phyloP scores from a whole-genome alignment of 2,329 filamentous ascomycete genomes.

The Aspergillus jensenii region DNA sequence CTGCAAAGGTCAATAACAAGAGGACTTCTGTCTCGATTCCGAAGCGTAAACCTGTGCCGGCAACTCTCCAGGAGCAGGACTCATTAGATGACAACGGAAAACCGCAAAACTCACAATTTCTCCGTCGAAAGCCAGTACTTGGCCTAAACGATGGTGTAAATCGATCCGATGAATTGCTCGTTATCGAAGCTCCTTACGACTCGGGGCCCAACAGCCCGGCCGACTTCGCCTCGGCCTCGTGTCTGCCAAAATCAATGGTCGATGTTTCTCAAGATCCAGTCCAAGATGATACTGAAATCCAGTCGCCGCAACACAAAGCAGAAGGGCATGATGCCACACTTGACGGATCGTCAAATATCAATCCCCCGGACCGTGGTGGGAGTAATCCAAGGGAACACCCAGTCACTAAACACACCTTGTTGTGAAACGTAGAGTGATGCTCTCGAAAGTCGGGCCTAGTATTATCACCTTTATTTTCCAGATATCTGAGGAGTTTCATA shows the following conservation, averaged over 20 bases:
- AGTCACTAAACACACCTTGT: neutral
- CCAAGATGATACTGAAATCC: neutral
- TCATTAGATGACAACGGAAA: slow-evolving; percentile 33
- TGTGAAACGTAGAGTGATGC: neutral
- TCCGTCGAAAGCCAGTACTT: slow-evolving; percentile 45
- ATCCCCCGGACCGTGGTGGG: neutral
- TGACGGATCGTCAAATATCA: neutral
- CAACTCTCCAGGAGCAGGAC: slow-evolving; percentile 34
- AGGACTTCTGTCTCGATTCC: slow-evolving; percentile 59
- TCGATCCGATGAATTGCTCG: slow-evolving; percentile 55
- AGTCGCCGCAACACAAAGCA: neutral
- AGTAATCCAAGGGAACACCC: neutral
- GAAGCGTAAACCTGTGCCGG: slow-evolving; percentile 63
- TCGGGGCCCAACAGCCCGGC: slow-evolving; percentile 51
- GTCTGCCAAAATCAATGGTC: slow-evolving; percentile 13
- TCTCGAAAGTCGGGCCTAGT: neutral
- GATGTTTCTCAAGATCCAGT: neutral
- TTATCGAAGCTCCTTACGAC: slow-evolving; percentile 65
- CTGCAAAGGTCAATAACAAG: slow-evolving; percentile 58
- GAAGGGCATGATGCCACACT: neutral
- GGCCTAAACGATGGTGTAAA: slow-evolving; percentile 33
- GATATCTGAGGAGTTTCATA: neutral
- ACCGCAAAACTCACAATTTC: slow-evolving; percentile 50
- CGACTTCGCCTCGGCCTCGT: slow-evolving; percentile 19
- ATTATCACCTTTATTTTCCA: neutral